Evolutionary conservation across 1,139 yeast genomes (phyloP), one percentile per base, ranked within the genome.

Genomic region (Hyphopichia pseudoburtonii): DNA sequence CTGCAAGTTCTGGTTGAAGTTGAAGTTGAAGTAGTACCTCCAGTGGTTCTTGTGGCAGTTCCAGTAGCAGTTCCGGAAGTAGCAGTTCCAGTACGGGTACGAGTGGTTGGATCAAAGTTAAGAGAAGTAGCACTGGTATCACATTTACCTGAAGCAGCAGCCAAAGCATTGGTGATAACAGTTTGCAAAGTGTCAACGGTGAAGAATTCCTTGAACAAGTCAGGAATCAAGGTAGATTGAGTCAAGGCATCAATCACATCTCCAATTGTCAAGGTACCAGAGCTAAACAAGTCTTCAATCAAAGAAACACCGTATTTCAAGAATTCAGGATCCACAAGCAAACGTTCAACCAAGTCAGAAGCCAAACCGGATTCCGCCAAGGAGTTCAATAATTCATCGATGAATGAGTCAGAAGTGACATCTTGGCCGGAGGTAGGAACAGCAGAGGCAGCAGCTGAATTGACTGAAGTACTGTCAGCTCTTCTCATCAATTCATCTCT

Each of bases 341-440:
- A 69, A 22, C 65, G 54, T 38, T 61, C 52, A 35, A 70, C 73
- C 40, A 70, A 74, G 34, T 60, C 63, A 30, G 58, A 46, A 34
- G 73, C 75, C 52, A 70, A 68, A 35, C 76, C 76, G 22, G 76
- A 70, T 40, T 59, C 45, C 53, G 68, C 69, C 52, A 70, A 67
- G 2, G 76, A 70, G 50, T 69, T 73, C 69, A 70, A 60, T 51
- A 70, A 65, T 10, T 34, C 26, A 17, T 34, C 21, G n/a, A 34
- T 22, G 22, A 34, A 17, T 3, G 32, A 19, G 29, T 35, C 34
- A 17, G 33, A 25, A 12, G 26, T 17, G n/a, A n/a, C n/a, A n/a
- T n/a, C n/a, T n/a, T n/a, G n/a, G n/a, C n/a, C n/a, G n/a, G n/a
- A n/a, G n/a, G n/a, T n/a, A 14, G 24, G n/a, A 23, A 14, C 32